Conservation (phyloP, 371 early-diverging fungal genomes). For the Apophysomyces ossiformis region DNA sequence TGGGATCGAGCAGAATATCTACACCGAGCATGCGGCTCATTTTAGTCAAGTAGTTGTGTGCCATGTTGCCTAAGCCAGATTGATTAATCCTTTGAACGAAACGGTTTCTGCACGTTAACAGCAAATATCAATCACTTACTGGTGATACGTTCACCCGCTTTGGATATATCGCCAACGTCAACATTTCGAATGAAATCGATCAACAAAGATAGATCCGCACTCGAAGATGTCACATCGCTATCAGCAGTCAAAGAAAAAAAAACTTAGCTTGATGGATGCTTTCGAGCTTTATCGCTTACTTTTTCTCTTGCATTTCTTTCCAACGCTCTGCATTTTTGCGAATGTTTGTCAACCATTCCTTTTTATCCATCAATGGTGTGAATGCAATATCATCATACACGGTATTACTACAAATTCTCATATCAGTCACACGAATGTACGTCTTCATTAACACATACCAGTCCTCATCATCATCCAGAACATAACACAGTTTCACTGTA, state of each 20-base stretch:
- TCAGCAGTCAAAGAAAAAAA: not conserved
- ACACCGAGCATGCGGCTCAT: not conserved
- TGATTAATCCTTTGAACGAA: no score
- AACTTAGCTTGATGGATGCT: no score
- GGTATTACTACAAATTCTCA: not conserved
- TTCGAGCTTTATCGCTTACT: not conserved
- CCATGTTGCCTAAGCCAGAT: not conserved
- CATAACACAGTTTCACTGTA: conserved; percentile 25
- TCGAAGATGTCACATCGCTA: not conserved
- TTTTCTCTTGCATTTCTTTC: not conserved
- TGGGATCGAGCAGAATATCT: not conserved
- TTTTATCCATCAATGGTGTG: conserved; percentile 5
- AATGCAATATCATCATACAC: conserved; percentile 6
- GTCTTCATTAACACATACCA: conserved; percentile 2
- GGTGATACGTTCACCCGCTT: not conserved
- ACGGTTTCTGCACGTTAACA: no score
- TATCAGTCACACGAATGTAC: not conserved
- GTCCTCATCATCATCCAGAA: conserved; percentile 20
- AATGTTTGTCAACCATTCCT: not conserved
- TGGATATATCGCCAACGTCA: not conserved
- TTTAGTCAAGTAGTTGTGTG: not conserved
- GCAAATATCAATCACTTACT: not conserved
- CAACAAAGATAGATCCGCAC: not conserved
- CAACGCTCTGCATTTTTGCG: conserved; percentile 5
- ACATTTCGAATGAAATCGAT: not conserved